These are phyloP conservation scores for Saururus chinensis DNA, from an alignment of 164 flowering plant species.

Conservation along the genomic window DNA sequence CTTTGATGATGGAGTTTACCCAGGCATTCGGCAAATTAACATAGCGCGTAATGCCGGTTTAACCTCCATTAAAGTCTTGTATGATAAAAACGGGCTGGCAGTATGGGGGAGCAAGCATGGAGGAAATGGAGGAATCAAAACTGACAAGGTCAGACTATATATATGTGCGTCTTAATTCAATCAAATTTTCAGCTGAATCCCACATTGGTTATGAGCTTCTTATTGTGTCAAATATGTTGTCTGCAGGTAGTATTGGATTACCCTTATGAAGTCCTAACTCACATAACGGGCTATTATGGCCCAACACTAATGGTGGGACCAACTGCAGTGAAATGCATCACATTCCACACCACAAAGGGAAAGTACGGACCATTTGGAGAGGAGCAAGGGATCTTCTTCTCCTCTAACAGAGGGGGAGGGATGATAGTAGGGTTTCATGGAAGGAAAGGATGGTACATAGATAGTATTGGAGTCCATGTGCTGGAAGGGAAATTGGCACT, in stretches of 20 bases:
- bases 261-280: constrained; percentile 61
- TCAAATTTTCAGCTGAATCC: background rate
- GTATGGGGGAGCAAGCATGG: constrained; percentile 74
- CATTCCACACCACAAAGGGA: constrained; percentile 63
- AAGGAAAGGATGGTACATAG: constrained; percentile 53
- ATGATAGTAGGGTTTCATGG: constrained; percentile 76
- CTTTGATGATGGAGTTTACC: constrained; percentile 63
- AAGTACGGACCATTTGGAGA: constrained; percentile 79
- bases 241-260: constrained; percentile 60
- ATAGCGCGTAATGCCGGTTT: constrained; percentile 48
- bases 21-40: constrained; percentile 58
- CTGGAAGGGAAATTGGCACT: constrained; percentile 39
- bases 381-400: constrained; percentile 53
- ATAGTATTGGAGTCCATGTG: constrained; percentile 67
- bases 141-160: constrained; percentile 39
- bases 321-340: constrained; percentile 49
- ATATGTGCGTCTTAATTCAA: background rate
- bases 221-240: background rate
- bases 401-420: constrained; percentile 37
- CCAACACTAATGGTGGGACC: constrained; percentile 67
- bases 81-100: constrained; percentile 43
- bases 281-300: constrained; percentile 54
- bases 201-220: too few species aligned
- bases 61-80: constrained; percentile 49
- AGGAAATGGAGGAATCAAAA: constrained; percentile 45